Conservation (phyloP, 2,329 filamentous ascomycete genomes). For the Tolypocladium endophyticum region DNA sequence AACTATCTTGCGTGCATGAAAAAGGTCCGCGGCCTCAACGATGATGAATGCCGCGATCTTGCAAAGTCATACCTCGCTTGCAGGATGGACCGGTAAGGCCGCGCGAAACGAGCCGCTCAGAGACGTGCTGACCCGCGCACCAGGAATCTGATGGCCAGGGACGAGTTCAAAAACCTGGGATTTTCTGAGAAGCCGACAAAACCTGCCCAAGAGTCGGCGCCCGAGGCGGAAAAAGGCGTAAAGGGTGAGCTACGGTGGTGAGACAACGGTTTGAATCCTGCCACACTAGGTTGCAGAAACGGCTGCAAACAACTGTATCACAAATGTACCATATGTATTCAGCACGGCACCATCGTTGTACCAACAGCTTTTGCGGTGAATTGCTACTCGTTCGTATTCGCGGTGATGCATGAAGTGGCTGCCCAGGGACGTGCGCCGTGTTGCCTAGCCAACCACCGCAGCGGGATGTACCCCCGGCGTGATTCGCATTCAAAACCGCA, state of each 20-base stretch:
- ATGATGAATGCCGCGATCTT: conserved; percentile 71
- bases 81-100: conserved; percentile 79
- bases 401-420: neutral
- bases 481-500: conserved; percentile 7
- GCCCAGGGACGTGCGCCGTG: conserved; percentile 1
- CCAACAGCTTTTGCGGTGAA: neutral
- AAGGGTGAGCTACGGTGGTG: conserved; percentile 28
- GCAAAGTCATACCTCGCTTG: conserved; percentile 86
- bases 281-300: neutral
- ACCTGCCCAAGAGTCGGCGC: conserved; percentile 10
- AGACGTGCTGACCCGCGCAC: neutral
- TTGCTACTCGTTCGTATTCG: neutral
- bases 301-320: neutral
- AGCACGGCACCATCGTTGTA: neutral
- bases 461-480: neutral
- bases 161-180: conserved; percentile 90
- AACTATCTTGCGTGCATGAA: conserved; percentile 83
- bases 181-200: conserved; percentile 32
- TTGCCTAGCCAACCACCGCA: conserved; percentile 13
- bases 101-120: neutral
- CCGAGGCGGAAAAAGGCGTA: conserved; percentile 23
- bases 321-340: neutral
- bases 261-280: neutral
- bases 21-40: conserved; percentile 71
- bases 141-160: conserved; percentile 90